Conservation (phyloP, 352 stramenopile species). For the Thalassiosira exigua region DNA sequence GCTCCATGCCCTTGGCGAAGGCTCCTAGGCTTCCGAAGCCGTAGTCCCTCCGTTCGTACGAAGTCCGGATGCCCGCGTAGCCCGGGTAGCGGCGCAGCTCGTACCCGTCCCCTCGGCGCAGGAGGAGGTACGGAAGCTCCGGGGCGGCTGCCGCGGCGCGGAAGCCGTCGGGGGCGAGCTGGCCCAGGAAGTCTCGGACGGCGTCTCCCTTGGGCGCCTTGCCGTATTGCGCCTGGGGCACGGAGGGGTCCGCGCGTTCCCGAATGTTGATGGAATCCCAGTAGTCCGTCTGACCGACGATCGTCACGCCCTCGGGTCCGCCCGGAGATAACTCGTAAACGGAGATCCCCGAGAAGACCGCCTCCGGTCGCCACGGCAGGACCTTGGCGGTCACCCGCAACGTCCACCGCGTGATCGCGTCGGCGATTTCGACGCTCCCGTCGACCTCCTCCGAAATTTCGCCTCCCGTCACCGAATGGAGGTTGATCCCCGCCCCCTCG, state of each 20-base stretch:
- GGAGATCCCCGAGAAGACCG: constrained; percentile 85
- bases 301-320: constrained; percentile 57
- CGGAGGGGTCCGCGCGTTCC: constrained; percentile 42
- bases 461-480: constrained; percentile 80
- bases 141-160: constrained; percentile 51
- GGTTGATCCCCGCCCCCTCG: constrained; percentile 81
- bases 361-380: constrained; percentile 85
- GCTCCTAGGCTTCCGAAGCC: constrained; percentile 77
- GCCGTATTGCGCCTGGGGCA: constrained; percentile 56
- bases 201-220: constrained; percentile 70
- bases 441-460: constrained; percentile 41
- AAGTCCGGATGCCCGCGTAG: constrained; percentile 59
- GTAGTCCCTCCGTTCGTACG: constrained; percentile 79
- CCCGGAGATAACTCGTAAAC: constrained; percentile 71
- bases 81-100: constrained; percentile 82
- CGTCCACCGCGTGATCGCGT: constrained; percentile 85
- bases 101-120: constrained; percentile 79
- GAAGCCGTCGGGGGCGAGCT: constrained; percentile 77
- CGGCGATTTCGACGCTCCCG: constrained; percentile 57
- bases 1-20: constrained; percentile 71
- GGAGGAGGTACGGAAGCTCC: constrained; percentile 81
- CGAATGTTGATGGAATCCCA: constrained; percentile 88
- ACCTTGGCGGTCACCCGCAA: constrained; percentile 75
- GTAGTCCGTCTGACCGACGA: constrained; percentile 85
- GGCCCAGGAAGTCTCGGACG: constrained; percentile 83